Evolutionary conservation across 2,329 filamentous ascomycete genomes (phyloP).

Genomic region (Phaeophleospora eucalypticola): DNA sequence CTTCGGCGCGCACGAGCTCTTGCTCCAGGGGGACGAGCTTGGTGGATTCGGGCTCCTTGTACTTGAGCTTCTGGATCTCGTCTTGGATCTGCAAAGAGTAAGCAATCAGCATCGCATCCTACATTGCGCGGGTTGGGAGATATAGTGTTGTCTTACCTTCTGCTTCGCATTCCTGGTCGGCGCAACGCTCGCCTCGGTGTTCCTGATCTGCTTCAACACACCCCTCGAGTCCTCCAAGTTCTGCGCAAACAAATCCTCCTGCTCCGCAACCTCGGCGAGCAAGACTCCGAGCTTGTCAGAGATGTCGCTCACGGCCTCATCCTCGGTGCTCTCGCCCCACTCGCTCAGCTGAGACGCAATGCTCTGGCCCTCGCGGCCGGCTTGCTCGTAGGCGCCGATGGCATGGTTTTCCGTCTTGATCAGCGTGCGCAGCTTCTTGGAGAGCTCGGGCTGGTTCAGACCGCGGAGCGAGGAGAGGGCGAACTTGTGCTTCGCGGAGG

Average conservation of each 20-base stretch:
- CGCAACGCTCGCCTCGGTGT: conserved; percentile 93
- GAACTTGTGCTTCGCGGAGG: conserved; percentile 63
- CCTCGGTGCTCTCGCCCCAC: conserved; percentile 89
- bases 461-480: conserved; percentile 82
- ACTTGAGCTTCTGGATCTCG: conserved; percentile 86
- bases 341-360: conserved; percentile 91
- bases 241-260: conserved; percentile 84
- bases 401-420: conserved; percentile 94
- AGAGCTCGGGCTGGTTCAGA: conserved; percentile 77
- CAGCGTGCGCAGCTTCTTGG: conserved; percentile 80
- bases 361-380: conserved; percentile 75
- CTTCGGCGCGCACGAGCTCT: conserved; percentile 92
- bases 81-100: conserved; percentile 62
- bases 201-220: conserved; percentile 84
- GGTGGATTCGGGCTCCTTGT: conserved; percentile 82
- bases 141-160: conserved; percentile 49
- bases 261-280: conserved; percentile 86
- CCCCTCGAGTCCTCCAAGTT: conserved; percentile 79
- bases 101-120: not conserved
- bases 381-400: conserved; percentile 77
- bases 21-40: conserved; percentile 84
- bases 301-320: conserved; percentile 82
- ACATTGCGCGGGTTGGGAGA: not conserved
- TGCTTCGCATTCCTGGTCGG: conserved; percentile 81
- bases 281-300: conserved; percentile 94